phyloP scores from a whole-genome alignment of 2,329 filamentous ascomycete genomes.

The Pyrenophora teres region DNA sequence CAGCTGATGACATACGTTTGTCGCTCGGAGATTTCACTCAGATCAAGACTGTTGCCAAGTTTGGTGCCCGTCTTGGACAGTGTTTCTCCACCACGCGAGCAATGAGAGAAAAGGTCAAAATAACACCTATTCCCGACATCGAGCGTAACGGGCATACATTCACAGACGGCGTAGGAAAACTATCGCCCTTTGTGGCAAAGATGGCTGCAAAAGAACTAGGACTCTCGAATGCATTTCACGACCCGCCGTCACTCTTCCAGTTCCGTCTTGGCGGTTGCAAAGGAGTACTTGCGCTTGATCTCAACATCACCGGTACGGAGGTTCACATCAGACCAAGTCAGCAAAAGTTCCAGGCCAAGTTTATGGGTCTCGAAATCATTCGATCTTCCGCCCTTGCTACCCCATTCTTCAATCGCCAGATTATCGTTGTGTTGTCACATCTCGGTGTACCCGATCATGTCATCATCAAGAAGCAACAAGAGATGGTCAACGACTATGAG shows the following conservation, averaged over 20 bases:
- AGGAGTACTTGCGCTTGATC: conserved; percentile 79
- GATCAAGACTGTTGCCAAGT: conserved; percentile 85
- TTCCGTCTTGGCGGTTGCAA: conserved; percentile 93
- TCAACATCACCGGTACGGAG: conserved; percentile 67
- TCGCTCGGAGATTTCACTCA: conserved; percentile 87
- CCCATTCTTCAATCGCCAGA: conserved; percentile 85
- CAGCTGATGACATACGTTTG: conserved; percentile 74
- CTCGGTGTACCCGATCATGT: conserved; percentile 71
- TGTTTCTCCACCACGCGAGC: conserved; percentile 92
- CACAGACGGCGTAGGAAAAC: conserved; percentile 90
- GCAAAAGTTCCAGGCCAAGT: conserved; percentile 77
- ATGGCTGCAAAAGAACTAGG: conserved; percentile 74
- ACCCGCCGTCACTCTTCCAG: conserved; percentile 81
- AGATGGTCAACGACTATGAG: conserved; percentile 71
- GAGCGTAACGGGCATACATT: conserved; percentile 72
- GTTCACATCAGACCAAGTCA: conserved; percentile 84
- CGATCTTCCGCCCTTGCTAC: conserved; percentile 75
- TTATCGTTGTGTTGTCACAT: conserved; percentile 81
- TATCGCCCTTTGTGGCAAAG: conserved; percentile 77
- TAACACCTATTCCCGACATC: conserved; percentile 70
- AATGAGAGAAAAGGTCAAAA: conserved; percentile 65
- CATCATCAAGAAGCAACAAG: conserved; percentile 69
- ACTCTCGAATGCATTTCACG: conserved; percentile 57
- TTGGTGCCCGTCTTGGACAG: conserved; percentile 86
- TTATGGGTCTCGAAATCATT: conserved; percentile 82